Percentiles rank a stretch among this genome's conserved stretches.
Evolutionary conservation across 2,329 filamentous ascomycete species (phyloP).

Genomic region (Xylaria multiplex): DNA sequence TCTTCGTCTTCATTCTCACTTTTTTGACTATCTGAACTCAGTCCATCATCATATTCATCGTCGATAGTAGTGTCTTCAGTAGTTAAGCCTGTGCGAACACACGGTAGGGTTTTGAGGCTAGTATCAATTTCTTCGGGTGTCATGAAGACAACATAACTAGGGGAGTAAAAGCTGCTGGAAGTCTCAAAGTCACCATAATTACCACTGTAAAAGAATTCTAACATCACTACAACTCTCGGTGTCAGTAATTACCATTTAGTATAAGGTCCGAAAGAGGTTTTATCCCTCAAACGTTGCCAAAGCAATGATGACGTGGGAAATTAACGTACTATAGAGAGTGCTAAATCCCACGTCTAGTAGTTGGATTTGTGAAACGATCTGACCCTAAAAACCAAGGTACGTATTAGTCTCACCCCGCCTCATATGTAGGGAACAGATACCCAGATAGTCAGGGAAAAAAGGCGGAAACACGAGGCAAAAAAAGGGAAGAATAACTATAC

Average conservation of each 20-base stretch:
- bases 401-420: slow-evolving; percentile 1
- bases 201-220: slow-evolving; percentile 29
- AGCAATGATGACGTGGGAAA: not conserved
- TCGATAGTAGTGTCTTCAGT: not conserved
- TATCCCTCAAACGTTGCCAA: not conserved
- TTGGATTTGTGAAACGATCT: slow-evolving; percentile 9
- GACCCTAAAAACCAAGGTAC: slow-evolving; percentile 12
- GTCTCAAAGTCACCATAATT: slow-evolving; percentile 30
- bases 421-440: not conserved
- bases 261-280: not conserved
- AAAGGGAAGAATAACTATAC: not conserved
- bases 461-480: not conserved
- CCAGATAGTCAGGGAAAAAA: not conserved
- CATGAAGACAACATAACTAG: slow-evolving; percentile 27
- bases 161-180: slow-evolving; percentile 5
- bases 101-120: slow-evolving; percentile 24
- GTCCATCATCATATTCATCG: slow-evolving; percentile 4
- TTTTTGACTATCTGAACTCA: not conserved
- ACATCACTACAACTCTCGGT: not conserved
- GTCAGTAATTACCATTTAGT: not conserved
- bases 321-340: slow-evolving; percentile 42
- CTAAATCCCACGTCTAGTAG: slow-evolving; percentile 32
- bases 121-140: slow-evolving; percentile 10
- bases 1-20: not conserved
- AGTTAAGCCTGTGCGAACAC: not conserved